phyloP scores from a whole-genome alignment of 768 basidiomycete genomes.

The Pisolithus marmoratus region DNA sequence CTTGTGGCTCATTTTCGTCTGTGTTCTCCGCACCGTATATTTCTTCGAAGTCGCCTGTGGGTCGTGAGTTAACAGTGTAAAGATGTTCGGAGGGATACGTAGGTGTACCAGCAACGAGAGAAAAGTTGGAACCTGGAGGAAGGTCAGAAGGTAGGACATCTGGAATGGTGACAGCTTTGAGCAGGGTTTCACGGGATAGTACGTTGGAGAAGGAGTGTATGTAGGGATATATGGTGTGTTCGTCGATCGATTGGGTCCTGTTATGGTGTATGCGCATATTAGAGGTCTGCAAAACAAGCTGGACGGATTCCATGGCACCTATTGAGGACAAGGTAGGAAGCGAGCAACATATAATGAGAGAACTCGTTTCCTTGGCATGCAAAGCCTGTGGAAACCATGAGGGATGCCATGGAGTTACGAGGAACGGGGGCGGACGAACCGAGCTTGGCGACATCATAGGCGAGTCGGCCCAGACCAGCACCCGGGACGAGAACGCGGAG shows the following conservation, averaged over 20 bases:
- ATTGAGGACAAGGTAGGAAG: slow-evolving; percentile 86
- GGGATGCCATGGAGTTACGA: not conserved
- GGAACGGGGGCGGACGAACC: slow-evolving; percentile 39
- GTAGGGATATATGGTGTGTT: slow-evolving; percentile 82
- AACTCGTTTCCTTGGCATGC: slow-evolving; percentile 94
- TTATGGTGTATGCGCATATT: not conserved
- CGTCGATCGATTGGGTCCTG: slow-evolving; percentile 60
- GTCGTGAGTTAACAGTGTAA: not conserved
- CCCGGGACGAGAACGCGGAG: slow-evolving; percentile 85
- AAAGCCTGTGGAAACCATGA: slow-evolving; percentile 51
- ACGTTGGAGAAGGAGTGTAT: slow-evolving; percentile 91
- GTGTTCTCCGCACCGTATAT: slow-evolving; percentile 63
- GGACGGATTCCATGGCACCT: slow-evolving; percentile 40
- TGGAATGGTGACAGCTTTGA: slow-evolving; percentile 68
- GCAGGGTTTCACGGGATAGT: slow-evolving; percentile 49
- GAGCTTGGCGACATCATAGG: slow-evolving; percentile 79
- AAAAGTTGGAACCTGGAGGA: slow-evolving; percentile 62
- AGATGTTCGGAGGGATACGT: not conserved
- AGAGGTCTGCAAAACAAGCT: not conserved
- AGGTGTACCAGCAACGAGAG: slow-evolving; percentile 73
- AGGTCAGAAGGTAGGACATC: slow-evolving; percentile 78
- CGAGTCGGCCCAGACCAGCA: slow-evolving; percentile 81
- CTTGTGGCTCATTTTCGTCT: slow-evolving; percentile 56
- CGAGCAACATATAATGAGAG: slow-evolving; percentile 89
- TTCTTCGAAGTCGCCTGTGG: slow-evolving; percentile 84